These are phyloP conservation scores for Paspalum notatum DNA, from an alignment of 176 grass and related monocot genomes.

Conservation along the genomic window DNA sequence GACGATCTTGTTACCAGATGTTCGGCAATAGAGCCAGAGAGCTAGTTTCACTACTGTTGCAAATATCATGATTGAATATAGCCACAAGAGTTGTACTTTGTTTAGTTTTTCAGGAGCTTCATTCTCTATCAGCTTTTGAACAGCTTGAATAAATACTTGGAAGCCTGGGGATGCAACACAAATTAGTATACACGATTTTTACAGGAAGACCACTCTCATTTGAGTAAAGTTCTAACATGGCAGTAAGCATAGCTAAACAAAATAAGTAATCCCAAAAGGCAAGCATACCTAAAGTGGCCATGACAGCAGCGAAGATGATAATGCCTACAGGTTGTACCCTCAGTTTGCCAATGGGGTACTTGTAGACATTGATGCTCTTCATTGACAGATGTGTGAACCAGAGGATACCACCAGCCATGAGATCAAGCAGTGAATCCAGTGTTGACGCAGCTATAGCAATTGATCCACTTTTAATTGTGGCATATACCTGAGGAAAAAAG, in stretches of 20 bases:
- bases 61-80: conserved; percentile 96
- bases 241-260: background rate
- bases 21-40: conserved; percentile 87
- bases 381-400: conserved; percentile 99
- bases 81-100: conserved; percentile 69
- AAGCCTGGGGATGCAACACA: conserved; percentile 59
- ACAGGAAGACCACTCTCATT: background rate
- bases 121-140: conserved; percentile 77
- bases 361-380: conserved; percentile 89
- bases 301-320: conserved; percentile 89
- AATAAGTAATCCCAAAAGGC: background rate
- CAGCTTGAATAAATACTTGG: conserved; percentile 86
- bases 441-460: conserved; percentile 97
- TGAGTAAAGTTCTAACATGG: background rate
- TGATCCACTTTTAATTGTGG: conserved; percentile 89
- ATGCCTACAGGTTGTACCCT: conserved; percentile 92
- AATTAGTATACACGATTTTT: conserved; percentile 12
- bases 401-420: conserved; percentile 95
- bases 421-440: conserved; percentile 89
- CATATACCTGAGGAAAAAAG: conserved; percentile 62
- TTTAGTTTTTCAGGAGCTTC: conserved; percentile 60
- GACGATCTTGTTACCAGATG: conserved; percentile 86
- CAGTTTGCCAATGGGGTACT: conserved; percentile 94
- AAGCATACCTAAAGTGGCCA: conserved; percentile 91
- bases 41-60: conserved; percentile 87